Evolutionary conservation across 768 basidiomycete species (phyloP), one percentile per base, ranked within the genome.

Genomic region (Pleurotus djamor): DNA sequence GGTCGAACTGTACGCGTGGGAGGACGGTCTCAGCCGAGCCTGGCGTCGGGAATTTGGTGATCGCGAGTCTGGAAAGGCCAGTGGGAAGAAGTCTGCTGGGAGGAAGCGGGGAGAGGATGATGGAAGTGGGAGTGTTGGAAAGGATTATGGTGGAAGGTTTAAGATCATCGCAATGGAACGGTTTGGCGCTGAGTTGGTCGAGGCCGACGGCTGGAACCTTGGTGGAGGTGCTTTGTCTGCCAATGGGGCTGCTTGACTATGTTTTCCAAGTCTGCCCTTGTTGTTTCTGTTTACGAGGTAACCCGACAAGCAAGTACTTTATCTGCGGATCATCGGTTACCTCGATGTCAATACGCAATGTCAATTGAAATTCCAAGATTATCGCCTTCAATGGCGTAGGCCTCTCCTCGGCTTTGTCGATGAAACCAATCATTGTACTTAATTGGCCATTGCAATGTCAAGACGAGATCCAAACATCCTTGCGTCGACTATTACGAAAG

Each of bases 1-100:
- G 59, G 94, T 98, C n/a, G 96, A 98, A 74, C 68, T 98, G 66
- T 95, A 94, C 73, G 91, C 92, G 0, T 98, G 94, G 89, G 89
- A 91, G 67, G 86, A 88, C 49, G 89, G 91, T 1, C 70, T 93
- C 60, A 94, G 92, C 69, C 81, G 84, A 21, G 80, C 87, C 17
- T 95, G 91, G 92, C 83, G 78, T 71, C 77, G 83, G 52, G 84
- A 88, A 70, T 91, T 91, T 72, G 87, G 88, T 1, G 80, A 79
- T 34, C 77, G 75, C 3, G 80, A 76, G 63, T 17, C 70, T 63
- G 41, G 64, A 56, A 61, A 69, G 63, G 72, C 75, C 4, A 33
- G 41, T 10, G 17, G 54, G 13, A 56, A 56, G 76, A 87, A 78
- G 78, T 82, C 83, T 63, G 79, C 59, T 57, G 73, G 69, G 65